phyloP scores from a whole-genome alignment of 257 asterid genomes.

The Solanum habrochaites region DNA sequence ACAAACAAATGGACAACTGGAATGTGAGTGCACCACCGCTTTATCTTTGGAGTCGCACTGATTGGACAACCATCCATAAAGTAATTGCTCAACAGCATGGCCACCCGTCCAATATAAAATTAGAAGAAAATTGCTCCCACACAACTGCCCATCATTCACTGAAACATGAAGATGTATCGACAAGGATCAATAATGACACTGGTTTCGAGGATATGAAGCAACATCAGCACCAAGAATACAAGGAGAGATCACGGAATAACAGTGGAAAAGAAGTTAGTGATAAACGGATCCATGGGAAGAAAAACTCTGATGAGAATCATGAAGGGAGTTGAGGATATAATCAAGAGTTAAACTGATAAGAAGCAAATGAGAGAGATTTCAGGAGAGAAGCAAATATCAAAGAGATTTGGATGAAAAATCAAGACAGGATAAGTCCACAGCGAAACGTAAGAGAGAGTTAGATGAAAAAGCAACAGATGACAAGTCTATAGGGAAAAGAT shows the following conservation, averaged over 20 bases:
- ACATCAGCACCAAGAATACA: conserved; percentile 4
- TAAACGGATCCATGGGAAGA: conserved; percentile 4
- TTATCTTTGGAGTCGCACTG: conserved; percentile 75
- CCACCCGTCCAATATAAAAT: conserved; percentile 29
- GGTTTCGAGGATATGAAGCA: conserved; percentile 9
- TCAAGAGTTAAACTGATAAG: background rate
- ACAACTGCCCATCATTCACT: conserved; percentile 1
- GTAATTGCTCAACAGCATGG: conserved; percentile 51
- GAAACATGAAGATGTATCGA: background rate
- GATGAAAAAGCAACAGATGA: conserved; percentile 2
- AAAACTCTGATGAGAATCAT: background rate
- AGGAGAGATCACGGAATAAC: conserved; percentile 2
- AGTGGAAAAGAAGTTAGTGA: conserved; percentile 11
- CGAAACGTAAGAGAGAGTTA: conserved; percentile 2
- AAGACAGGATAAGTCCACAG: conserved; percentile 7
- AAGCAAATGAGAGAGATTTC: background rate
- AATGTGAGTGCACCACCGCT: conserved; percentile 54
- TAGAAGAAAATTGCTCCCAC: conserved; percentile 1
- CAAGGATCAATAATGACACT: conserved; percentile 2
- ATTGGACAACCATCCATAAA: conserved; percentile 53
- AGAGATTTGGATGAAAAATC: background rate
- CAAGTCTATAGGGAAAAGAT: background rate
- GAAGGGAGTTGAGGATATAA: background rate
- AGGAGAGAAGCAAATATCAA: background rate
- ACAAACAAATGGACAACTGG: conserved; percentile 77